phyloP scores from a whole-genome alignment of 1,284 basidiomycete species.

The Mycena sp. region DNA sequence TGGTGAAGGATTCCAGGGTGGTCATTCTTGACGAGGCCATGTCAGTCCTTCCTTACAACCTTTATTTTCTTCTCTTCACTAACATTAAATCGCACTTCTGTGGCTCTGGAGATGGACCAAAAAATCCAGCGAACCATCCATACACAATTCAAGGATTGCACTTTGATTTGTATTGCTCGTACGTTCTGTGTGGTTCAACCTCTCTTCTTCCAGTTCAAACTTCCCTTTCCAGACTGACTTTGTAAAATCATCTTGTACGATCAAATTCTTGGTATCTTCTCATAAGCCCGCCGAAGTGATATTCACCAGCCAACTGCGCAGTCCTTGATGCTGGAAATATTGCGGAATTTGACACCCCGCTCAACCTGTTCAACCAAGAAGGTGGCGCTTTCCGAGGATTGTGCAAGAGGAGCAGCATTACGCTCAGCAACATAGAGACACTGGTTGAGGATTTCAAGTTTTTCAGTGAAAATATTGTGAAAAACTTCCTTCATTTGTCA shows the following conservation, averaged over 20 bases:
- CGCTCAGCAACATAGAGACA: too few species aligned
- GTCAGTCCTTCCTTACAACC: slow-evolving; percentile 39
- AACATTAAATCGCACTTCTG: slow-evolving; percentile 58
- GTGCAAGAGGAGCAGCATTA: too few species aligned
- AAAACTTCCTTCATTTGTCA: too few species aligned
- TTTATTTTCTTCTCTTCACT: background rate
- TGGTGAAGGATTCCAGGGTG: slow-evolving; percentile 66
- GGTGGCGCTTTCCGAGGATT: too few species aligned
- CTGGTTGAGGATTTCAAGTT: too few species aligned
- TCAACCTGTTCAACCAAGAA: too few species aligned
- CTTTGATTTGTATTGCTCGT: slow-evolving; percentile 73
- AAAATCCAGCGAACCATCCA: slow-evolving; percentile 79
- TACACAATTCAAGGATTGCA: slow-evolving; percentile 69
- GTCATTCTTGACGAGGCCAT: slow-evolving; percentile 74
- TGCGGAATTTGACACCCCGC: slow-evolving; percentile 36
- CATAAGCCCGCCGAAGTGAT: too few species aligned
- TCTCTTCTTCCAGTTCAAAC: background rate
- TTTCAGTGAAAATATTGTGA: too few species aligned
- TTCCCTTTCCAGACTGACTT: slow-evolving; percentile 59
- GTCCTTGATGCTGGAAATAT: slow-evolving; percentile 78
- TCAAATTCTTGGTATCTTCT: slow-evolving; percentile 58
- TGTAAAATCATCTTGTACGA: slow-evolving; percentile 87
- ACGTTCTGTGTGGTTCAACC: slow-evolving; percentile 29
- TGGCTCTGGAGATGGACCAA: slow-evolving; percentile 77
- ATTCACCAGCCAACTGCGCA: background rate